Conservation (phyloP, 202 grass and related monocot genomes). For the Alloteropsis angusta region DNA sequence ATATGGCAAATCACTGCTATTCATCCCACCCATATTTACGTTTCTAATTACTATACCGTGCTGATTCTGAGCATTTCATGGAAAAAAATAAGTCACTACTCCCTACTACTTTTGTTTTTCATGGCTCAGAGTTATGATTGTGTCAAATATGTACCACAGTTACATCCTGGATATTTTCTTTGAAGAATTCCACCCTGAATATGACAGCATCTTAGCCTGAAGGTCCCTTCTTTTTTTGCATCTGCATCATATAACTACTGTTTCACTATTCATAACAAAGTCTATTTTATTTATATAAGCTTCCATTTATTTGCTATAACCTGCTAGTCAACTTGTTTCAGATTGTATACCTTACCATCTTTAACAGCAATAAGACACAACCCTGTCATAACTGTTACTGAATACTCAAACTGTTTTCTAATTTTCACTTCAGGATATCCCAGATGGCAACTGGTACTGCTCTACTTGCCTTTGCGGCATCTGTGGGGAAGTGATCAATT, state of each 20-base stretch:
- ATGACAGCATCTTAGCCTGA: not conserved
- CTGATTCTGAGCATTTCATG: not conserved
- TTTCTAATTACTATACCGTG: not conserved
- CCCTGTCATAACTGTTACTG: conserved; percentile 10
- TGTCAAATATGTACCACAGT: not conserved
- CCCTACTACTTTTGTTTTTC: not conserved
- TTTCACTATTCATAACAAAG: not conserved
- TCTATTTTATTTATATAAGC: not conserved
- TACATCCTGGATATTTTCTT: not conserved
- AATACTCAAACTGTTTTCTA: not conserved
- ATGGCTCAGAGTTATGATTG: conserved; percentile 1
- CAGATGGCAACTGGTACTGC: conserved; percentile 85
- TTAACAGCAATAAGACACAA: conserved; percentile 22
- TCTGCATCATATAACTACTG: not conserved
- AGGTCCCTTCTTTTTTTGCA: not conserved
- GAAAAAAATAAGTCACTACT: not conserved
- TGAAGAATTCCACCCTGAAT: not conserved
- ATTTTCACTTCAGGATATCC: conserved; percentile 61
- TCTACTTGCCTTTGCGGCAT: conserved; percentile 54
- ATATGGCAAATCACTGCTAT: not conserved
- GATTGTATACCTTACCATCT: conserved; percentile 2
- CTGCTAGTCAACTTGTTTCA: not conserved
- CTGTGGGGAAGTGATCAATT: conserved; percentile 54
- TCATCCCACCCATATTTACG: conserved; percentile 1
- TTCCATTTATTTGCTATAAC: not conserved